These are phyloP conservation scores for Pythium graminicola DNA, from an alignment of 352 stramenopile genomes.

Conservation along the genomic window DNA sequence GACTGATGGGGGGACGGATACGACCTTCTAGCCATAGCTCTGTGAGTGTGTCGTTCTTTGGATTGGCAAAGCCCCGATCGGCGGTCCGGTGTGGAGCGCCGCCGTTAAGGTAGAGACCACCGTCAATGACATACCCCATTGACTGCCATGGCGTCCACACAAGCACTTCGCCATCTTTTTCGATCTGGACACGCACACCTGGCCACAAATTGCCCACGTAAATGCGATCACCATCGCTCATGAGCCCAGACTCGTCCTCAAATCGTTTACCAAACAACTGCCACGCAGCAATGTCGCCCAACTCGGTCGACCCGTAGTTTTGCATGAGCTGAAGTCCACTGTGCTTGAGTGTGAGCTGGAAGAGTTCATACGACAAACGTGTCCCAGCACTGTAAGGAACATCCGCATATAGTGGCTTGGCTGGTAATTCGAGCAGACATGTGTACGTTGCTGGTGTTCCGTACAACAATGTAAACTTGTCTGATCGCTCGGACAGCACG, in stretches of 20 bases:
- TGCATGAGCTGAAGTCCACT: conserved; percentile 73
- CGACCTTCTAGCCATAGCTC: conserved; percentile 66
- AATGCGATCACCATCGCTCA: conserved; percentile 29
- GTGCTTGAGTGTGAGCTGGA: conserved; percentile 39
- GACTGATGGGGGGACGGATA: conserved; percentile 34
- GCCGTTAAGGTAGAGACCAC: conserved; percentile 38
- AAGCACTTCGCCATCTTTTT: conserved; percentile 49
- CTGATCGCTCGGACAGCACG: conserved; percentile 32
- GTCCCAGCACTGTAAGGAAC: conserved; percentile 70
- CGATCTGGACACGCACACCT: conserved; percentile 44
- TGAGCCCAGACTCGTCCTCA: conserved; percentile 31
- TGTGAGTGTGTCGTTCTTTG: conserved; percentile 18
- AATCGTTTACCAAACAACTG: conserved; percentile 40
- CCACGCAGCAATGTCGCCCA: conserved; percentile 72
- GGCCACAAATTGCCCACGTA: conserved; percentile 73
- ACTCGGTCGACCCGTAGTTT: conserved; percentile 86
- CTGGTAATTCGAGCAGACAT: conserved; percentile 43
- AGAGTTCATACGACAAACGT: conserved; percentile 46
- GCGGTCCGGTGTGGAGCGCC: conserved; percentile 42
- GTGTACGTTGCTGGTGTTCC: conserved; percentile 78
- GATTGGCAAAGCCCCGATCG: conserved; percentile 37
- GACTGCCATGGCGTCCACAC: conserved; percentile 80
- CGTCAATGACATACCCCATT: conserved; percentile 58
- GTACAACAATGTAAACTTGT: conserved; percentile 56
- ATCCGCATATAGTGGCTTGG: conserved; percentile 49